These are phyloP conservation scores for Lasiosphaeria miniovina DNA, from an alignment of 495 filamentous ascomycete species.

Conservation along the genomic window DNA sequence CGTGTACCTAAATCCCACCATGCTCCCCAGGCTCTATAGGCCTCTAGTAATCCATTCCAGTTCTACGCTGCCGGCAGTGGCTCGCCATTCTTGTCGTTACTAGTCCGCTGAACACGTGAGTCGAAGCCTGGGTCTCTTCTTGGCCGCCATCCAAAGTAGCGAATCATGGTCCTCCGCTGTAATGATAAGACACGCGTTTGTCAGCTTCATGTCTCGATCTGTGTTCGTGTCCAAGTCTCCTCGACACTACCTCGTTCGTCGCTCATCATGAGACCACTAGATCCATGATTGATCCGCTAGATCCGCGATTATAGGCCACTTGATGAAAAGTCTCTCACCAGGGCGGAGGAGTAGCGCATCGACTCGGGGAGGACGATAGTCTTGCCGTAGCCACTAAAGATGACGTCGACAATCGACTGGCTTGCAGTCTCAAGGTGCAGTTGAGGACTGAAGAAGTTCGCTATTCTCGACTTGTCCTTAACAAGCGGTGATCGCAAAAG, in stretches of 20 bases:
- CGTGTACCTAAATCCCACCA: no score
- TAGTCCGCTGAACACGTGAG: constrained; percentile 8
- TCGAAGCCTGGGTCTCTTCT: constrained; percentile 2
- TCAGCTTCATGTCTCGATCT: neutral
- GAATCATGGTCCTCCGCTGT: constrained; percentile 15
- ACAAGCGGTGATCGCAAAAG: constrained; percentile 38
- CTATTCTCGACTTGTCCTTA: constrained; percentile 27
- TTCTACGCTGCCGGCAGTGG: neutral
- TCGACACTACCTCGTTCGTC: neutral
- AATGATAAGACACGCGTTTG: neutral
- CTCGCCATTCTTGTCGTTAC: constrained; percentile 13
- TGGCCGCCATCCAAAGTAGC: constrained; percentile 2
- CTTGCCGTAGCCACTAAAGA: constrained; percentile 33
- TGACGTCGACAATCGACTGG: constrained; percentile 31
- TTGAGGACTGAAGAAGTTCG: constrained; percentile 34
- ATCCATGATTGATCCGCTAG: no score
- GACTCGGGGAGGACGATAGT: constrained; percentile 35
- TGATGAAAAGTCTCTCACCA: constrained; percentile 24
- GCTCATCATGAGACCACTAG: neutral
- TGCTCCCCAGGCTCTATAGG: no score
- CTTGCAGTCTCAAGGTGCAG: constrained; percentile 37
- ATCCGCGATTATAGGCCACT: no score
- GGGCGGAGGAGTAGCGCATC: constrained; percentile 30
- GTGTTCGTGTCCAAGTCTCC: neutral
- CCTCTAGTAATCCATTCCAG: neutral